Evolutionary conservation across 345 rosid genomes (phyloP).

Genomic region (Erodium maritimum): DNA sequence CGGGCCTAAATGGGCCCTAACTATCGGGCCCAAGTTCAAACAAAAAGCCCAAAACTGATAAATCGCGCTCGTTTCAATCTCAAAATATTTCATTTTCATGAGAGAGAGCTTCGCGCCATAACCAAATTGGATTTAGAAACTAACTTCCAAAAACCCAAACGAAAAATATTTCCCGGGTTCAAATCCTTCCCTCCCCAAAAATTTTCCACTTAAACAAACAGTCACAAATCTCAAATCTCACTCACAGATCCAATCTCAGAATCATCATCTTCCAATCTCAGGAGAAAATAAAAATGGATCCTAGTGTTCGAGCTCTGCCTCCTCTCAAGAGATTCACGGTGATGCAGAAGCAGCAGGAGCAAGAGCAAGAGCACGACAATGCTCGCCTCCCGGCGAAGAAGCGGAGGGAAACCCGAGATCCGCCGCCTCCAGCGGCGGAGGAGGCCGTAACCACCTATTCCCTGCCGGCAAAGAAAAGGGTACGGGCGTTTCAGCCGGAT

Average conservation of each 20-base stretch:
- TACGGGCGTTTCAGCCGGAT: conserved; percentile 71
- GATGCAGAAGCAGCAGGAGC: conserved; percentile 24
- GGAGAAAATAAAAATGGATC: conserved; percentile 38
- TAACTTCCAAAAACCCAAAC: no score
- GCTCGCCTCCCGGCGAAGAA: conserved; percentile 60
- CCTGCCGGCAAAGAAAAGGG: conserved; percentile 82
- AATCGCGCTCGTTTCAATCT: no score
- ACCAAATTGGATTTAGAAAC: no score
- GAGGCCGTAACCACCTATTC: conserved; percentile 11
- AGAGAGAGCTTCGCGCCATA: no score
- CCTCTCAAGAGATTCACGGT: conserved; percentile 64
- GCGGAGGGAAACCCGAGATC: conserved; percentile 45
- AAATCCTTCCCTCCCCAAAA: no score
- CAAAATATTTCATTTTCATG: no score
- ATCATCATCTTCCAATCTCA: conserved; percentile 5
- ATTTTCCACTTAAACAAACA: no score
- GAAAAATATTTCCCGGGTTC: no score
- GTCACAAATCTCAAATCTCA: no score
- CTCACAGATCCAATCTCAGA: background rate
- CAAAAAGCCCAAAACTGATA: no score
- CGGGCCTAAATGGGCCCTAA: no score
- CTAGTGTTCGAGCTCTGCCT: conserved; percentile 39
- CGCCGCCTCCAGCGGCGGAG: conserved; percentile 1
- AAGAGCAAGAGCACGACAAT: conserved; percentile 10
- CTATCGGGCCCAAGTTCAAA: no score